Evolutionary conservation across 192 early-diverging fungal species (phyloP).

Genomic region (Linnemannia elongata): DNA sequence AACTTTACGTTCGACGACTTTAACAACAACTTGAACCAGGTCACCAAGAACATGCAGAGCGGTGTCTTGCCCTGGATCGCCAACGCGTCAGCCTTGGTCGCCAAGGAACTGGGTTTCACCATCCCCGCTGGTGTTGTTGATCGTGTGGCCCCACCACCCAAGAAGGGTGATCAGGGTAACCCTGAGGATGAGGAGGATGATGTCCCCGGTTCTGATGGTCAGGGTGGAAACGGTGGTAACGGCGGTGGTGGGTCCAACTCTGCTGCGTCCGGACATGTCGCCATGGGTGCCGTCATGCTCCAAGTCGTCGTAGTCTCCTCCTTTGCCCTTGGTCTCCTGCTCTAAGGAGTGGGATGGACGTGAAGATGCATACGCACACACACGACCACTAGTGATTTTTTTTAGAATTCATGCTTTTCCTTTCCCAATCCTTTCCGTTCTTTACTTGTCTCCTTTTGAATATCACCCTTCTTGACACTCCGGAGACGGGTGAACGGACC

Average conservation of each 20-base stretch:
- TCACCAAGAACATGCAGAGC: constrained; percentile 31
- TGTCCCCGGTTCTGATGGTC: neutral
- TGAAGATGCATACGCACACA: no score
- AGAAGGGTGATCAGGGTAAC: constrained; percentile 28
- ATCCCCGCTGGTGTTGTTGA: constrained; percentile 36
- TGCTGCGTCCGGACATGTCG: neutral
- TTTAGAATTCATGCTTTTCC: no score
- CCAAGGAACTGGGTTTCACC: constrained; percentile 23
- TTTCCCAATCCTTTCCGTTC: no score
- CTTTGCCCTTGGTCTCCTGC: neutral
- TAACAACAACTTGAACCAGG: constrained; percentile 33
- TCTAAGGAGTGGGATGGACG: neutral
- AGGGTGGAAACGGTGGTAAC: neutral
- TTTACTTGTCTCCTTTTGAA: no score
- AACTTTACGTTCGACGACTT: constrained; percentile 36
- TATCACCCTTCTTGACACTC: no score
- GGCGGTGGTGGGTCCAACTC: neutral
- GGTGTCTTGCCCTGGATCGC: constrained; percentile 35
- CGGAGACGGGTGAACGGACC: no score
- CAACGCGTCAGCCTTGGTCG: constrained; percentile 13
- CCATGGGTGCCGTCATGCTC: neutral
- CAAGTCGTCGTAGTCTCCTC: neutral
- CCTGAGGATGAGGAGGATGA: constrained; percentile 44
- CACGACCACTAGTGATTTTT: no score
- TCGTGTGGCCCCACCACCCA: constrained; percentile 38